Evolutionary conservation across 2,329 filamentous ascomycete species (phyloP).

Genomic region (Annulohypoxylon truncatum): DNA sequence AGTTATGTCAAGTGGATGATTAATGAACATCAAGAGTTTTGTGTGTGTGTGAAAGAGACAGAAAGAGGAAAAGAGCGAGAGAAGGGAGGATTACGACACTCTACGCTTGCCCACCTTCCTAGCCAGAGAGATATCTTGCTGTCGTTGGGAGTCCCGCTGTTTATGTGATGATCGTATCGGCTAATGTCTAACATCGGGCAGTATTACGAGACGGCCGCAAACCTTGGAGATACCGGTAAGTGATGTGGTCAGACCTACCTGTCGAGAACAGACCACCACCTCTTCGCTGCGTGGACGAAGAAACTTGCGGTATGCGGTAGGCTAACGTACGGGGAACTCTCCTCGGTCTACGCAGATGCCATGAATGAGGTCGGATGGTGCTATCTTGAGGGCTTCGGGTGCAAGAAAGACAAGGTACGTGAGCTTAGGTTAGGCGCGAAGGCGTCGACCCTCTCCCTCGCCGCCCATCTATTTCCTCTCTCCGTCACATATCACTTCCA

Average conservation of each 20-base stretch:
- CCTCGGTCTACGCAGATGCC: conserved; percentile 70
- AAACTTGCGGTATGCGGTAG: conserved; percentile 23
- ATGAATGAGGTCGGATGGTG: conserved; percentile 99
- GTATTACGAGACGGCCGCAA: conserved; percentile 98
- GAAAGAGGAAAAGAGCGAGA: conserved; percentile 3
- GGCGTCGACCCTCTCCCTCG: conserved; percentile 11
- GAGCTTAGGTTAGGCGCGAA: conserved; percentile 48
- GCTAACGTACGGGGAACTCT: conserved; percentile 46
- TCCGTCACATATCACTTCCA: conserved; percentile 44
- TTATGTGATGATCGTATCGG: conserved; percentile 42
- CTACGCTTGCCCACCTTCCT: not conserved
- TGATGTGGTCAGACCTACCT: conserved; percentile 48
- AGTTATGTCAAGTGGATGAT: conserved; percentile 1
- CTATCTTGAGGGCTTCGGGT: conserved; percentile 95
- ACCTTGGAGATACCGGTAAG: conserved; percentile 86
- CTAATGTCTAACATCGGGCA: conserved; percentile 55
- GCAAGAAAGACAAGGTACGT: conserved; percentile 97
- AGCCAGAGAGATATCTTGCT: conserved; percentile 5
- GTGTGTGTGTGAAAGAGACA: not conserved
- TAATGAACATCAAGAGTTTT: not conserved
- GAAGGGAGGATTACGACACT: conserved; percentile 14
- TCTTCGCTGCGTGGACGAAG: conserved; percentile 17
- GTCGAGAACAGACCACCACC: conserved; percentile 23
- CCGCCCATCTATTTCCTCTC: conserved; percentile 26
- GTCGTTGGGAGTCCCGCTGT: conserved; percentile 28